Percentiles rank a stretch among this genome's conserved stretches.
These are phyloP conservation scores for Puccinia brachypodii DNA, from an alignment of 1,284 basidiomycete species.

Conservation along the genomic window DNA sequence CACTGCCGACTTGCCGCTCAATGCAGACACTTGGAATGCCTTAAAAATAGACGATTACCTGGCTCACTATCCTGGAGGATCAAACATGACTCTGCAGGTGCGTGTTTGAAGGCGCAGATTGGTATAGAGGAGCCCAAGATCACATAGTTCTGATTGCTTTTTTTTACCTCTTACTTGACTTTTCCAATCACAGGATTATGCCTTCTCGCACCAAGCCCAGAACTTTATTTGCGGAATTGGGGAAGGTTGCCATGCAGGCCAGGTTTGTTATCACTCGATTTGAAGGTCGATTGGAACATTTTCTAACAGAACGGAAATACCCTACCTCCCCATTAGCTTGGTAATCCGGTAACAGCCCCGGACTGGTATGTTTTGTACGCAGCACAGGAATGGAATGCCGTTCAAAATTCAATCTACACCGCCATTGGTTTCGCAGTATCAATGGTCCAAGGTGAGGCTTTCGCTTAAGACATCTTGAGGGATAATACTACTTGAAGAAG, in stretches of 20 bases:
- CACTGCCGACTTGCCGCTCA: constrained; percentile 20
- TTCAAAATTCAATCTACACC: constrained; percentile 48
- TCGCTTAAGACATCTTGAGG: background rate
- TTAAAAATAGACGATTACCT: constrained; percentile 41
- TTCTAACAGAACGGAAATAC: background rate
- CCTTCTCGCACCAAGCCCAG: constrained; percentile 39
- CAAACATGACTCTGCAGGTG: constrained; percentile 35
- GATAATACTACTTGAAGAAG: background rate
- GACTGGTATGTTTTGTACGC: constrained; percentile 46
- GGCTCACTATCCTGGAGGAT: constrained; percentile 25
- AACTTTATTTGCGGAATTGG: constrained; percentile 49
- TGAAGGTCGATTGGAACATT: background rate
- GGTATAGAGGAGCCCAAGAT: background rate
- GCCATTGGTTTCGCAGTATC: constrained; percentile 48
- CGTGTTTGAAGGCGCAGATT: background rate
- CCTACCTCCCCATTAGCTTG: constrained; percentile 10
- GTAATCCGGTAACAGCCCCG: constrained; percentile 43
- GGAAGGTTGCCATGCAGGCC: constrained; percentile 39
- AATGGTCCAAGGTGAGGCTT: constrained; percentile 46
- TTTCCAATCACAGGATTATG: constrained; percentile 34
- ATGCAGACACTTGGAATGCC: constrained; percentile 30
- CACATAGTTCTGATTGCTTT: background rate
- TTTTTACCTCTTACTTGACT: background rate
- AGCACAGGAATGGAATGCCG: constrained; percentile 45
- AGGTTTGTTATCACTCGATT: constrained; percentile 2